Evolutionary conservation across 192 early-diverging fungal species (phyloP), one percentile per base, ranked within the genome.

Genomic region (Coemansia sp.): DNA sequence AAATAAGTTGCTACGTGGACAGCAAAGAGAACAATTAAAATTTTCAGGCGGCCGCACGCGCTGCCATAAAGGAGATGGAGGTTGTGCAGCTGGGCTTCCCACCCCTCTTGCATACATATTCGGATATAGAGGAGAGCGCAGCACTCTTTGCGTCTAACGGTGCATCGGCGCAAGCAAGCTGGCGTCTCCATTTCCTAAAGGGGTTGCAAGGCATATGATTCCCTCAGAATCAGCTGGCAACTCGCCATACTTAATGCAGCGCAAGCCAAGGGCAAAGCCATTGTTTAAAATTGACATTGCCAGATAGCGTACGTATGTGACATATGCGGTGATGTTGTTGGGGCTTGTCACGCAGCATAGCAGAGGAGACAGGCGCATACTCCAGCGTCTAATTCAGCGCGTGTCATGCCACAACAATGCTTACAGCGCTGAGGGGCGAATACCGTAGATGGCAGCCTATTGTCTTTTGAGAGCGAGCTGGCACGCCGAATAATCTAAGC

Each of bases 81-180:
- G 57, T 15, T 5, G 15, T 60, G 33, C 57, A 36, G 31, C 53
- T 57, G 53, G 15, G 53, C 53, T 13, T 16, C 49, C 31, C 29
- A 34, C 57, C 57, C 57, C 57, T 36, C 16, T 60, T 60, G 57
- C 31, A 31, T 13, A 57, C 27, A 57, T 60, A 60, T 60, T 16
- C 57, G 57, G 31, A 60, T 60, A 34, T 16, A 33, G 16, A 36
- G 24, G 5, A 34, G 29, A 36, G 57, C 57, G 57, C 34, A 16
- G 57, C 31, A 9, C 57, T 18, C 24, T 33, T 33, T 34, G 31
- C 31, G 16, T 13, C 29, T 60, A 8, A 16, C 29, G n/a, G 49
- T 50, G 49, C 49, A 50, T 50, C 49, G 9, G 20, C 49, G 49
- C 49, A 50, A 22, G n/a, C 49, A 22, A 50, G 49, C 49, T 50